Conservation (phyloP, 805 yeast genomes). For the Trichomonascus vanleenenianus region DNA sequence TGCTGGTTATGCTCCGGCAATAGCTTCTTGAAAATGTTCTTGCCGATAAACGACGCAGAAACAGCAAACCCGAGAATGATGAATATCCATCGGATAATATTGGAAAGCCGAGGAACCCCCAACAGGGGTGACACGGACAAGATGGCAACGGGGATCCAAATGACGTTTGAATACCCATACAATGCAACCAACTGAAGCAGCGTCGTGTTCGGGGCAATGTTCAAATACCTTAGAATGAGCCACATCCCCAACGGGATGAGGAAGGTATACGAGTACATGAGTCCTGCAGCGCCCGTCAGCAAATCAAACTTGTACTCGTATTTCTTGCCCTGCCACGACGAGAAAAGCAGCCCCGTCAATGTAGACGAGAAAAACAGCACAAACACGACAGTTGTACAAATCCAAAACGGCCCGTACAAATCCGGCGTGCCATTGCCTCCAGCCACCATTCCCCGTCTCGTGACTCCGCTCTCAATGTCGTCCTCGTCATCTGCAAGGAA, state of each 20-base stretch:
- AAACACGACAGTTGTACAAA: constrained; percentile 72
- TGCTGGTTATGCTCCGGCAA: constrained; percentile 20
- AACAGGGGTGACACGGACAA: constrained; percentile 48
- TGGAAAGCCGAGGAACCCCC: constrained; percentile 33
- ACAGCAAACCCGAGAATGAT: constrained; percentile 52
- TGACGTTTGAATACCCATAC: constrained; percentile 76
- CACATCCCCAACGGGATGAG: constrained; percentile 53
- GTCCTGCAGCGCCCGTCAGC: constrained; percentile 57
- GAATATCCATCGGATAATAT: constrained; percentile 53
- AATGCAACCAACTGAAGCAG: constrained; percentile 58
- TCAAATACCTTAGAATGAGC: constrained; percentile 45
- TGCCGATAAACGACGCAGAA: constrained; percentile 46
- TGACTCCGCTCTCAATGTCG: constrained; percentile 22
- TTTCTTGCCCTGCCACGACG: constrained; percentile 35
- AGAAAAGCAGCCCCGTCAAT: constrained; percentile 55
- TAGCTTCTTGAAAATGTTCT: constrained; percentile 37
- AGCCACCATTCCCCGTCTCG: constrained; percentile 24
- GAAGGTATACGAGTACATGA: constrained; percentile 72
- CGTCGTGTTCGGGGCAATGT: constrained; percentile 37
- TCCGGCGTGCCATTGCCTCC: constrained; percentile 47
- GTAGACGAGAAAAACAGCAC: constrained; percentile 70
- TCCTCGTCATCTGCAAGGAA: constrained; percentile 21
- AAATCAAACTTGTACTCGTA: constrained; percentile 55
- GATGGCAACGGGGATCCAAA: constrained; percentile 80
- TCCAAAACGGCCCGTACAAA: constrained; percentile 86